These are phyloP conservation scores for Agaricus blazei DNA, from an alignment of 768 basidiomycete species.

Conservation along the genomic window DNA sequence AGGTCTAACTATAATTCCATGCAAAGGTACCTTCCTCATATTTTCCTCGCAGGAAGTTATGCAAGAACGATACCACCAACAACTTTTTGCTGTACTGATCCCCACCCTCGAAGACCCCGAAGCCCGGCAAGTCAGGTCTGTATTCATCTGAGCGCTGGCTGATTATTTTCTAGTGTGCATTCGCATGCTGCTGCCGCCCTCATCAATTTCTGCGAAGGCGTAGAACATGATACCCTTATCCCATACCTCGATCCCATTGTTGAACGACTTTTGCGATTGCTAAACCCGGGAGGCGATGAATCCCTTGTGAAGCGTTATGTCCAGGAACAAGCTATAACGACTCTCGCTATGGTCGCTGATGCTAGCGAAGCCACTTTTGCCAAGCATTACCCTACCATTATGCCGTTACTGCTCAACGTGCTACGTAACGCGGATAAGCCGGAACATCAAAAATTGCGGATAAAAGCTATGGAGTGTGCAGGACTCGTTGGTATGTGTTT, in stretches of 20 bases:
- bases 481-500: constrained; percentile 66
- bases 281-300: constrained; percentile 48
- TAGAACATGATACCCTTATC: constrained; percentile 63
- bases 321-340: constrained; percentile 85
- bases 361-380: constrained; percentile 75
- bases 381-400: constrained; percentile 75
- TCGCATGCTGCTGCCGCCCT: constrained; percentile 83
- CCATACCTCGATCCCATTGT: constrained; percentile 82
- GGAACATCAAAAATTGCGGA: constrained; percentile 63
- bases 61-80: constrained; percentile 64
- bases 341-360: constrained; percentile 86
- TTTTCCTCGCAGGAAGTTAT: constrained; percentile 54
- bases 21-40: neutral
- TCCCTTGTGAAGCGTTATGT: constrained; percentile 55
- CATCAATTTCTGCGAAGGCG: constrained; percentile 90
- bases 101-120: constrained; percentile 73
- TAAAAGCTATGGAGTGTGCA: constrained; percentile 90
- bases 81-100: constrained; percentile 67
- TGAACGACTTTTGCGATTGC: constrained; percentile 59
- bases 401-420: constrained; percentile 76
- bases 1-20: constrained; percentile 8
- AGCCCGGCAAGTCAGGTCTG: constrained; percentile 42
- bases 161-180: constrained; percentile 53
- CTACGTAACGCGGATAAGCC: constrained; percentile 64
- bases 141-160: neutral